phyloP scores from a whole-genome alignment of 1,284 basidiomycete genomes.

The Malassezia restricta region DNA sequence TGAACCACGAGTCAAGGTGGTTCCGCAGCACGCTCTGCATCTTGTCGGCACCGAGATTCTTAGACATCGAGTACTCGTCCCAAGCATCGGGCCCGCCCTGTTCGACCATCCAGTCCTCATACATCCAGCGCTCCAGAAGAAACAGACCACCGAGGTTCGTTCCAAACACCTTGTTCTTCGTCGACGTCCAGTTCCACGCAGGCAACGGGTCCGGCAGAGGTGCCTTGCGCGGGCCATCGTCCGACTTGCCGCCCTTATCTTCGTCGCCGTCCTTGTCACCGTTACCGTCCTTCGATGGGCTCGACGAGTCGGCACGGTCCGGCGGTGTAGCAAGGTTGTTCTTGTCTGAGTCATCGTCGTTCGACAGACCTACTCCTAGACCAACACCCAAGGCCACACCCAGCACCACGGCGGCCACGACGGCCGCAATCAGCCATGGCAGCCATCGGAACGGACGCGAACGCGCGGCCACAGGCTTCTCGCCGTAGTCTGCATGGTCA shows the following conservation, averaged over 20 bases:
- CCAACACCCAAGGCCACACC: conserved; percentile 10
- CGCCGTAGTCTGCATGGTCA: too few species aligned
- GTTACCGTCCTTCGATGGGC: neutral
- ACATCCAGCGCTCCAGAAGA: conserved; percentile 47
- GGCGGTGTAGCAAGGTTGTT: neutral
- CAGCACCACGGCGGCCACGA: neutral
- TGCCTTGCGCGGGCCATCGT: too few species aligned
- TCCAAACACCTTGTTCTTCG: conserved; percentile 38
- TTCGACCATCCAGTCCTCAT: conserved; percentile 47
- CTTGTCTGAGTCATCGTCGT: neutral
- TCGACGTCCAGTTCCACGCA: conserved; percentile 38
- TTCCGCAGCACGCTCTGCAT: conserved; percentile 24
- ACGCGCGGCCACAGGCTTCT: too few species aligned
- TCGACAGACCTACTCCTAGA: conserved; percentile 10
- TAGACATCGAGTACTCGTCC: conserved; percentile 47
- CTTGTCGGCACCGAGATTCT: conserved; percentile 33
- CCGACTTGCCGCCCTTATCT: conserved; percentile 16
- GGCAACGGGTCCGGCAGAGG: too few species aligned
- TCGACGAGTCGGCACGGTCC: neutral
- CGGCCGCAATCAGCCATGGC: neutral
- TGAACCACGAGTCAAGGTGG: conserved; percentile 47
- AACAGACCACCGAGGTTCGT: conserved; percentile 42
- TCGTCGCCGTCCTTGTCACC: conserved; percentile 4
- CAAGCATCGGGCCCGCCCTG: conserved; percentile 37
- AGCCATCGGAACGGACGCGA: neutral